Base-by-base conservation (phyloP, 805 yeast genomes). In the Jamesozyma rosinii region DNA sequence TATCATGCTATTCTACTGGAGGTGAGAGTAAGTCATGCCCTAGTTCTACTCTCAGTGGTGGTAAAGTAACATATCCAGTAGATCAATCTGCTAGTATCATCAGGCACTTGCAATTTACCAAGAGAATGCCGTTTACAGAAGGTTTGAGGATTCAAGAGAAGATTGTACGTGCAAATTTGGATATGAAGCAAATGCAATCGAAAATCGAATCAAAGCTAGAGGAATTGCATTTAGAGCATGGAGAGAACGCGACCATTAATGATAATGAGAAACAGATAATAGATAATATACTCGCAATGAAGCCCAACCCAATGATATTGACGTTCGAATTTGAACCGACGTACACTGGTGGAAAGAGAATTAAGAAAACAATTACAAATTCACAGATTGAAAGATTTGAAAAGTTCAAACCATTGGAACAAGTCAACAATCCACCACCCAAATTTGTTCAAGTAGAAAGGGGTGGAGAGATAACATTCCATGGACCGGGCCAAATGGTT, bases 391-490 rank as follows among this genome's bases (percentile, higher is more conserved):
- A 52, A 3, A 18, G 44, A 37, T 51, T 44, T 50, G 56, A 63
- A 57, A 41, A 48, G 37, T 47, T 57, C 48, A 24, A 44, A 41
- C 17, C 57, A 52, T 15, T 11, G 2, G 5, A 45, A 27, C 49
- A 65, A 52, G 27, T 40, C 41, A 17, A 40, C 3, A 51, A 54
- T 30, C 48, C 68, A 34, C 72, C 72, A n/a, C 81, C 88, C 14
- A 70, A 71, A 26, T 84, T 77, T 55, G 73, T 80, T n/a, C 90
- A 85, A 53, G 75, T 92, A 0, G 78, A 78, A 42, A 69, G 99
- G 48, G 99, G 99, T 14, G 99, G 99, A 0, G 95, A 92, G 59
- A 77, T 92, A 1, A 92, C 98, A 0, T 92, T 85, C 70, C 99
- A 92, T 65, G 97, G 97, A 0, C 83, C 92, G 1, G 98, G 98